Evolutionary conservation across 202 grass and related monocot genomes (phyloP).

Genomic region (Schoenoplectus tabernaemontani): DNA sequence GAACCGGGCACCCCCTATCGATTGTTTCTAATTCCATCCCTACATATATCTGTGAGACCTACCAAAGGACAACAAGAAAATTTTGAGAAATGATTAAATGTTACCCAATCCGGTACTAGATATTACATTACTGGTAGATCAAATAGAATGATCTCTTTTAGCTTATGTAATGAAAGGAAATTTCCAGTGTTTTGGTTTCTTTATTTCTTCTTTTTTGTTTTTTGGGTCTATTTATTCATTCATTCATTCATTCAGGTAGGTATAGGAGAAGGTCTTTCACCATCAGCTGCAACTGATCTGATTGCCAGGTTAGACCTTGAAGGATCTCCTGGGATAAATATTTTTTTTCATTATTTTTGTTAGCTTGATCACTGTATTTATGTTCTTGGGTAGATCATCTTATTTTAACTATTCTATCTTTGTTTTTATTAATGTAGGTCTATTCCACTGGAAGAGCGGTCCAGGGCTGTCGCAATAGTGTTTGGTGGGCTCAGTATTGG

Average conservation of each 20-base stretch:
- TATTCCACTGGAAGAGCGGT: conserved; percentile 79
- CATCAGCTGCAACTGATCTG: conserved; percentile 95
- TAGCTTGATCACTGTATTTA: neutral
- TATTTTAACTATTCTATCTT: neutral
- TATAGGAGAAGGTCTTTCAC: conserved; percentile 97
- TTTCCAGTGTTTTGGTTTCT: neutral
- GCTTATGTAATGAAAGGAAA: neutral
- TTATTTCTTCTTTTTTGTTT: conserved; percentile 8
- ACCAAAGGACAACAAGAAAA: neutral
- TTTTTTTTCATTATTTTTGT: conserved; percentile 10
- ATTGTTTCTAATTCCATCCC: too few relatives aligned
- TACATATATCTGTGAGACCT: neutral
- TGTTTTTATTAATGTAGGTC: conserved; percentile 41
- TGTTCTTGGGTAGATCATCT: neutral
- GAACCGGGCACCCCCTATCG: too few relatives aligned
- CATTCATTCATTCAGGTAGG: conserved; percentile 61
- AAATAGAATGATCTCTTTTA: neutral
- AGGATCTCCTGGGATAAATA: neutral
- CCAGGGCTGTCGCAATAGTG: conserved; percentile 93
- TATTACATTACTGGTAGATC: neutral
- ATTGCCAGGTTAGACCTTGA: conserved; percentile 59
- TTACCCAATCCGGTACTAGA: neutral
- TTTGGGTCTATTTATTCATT: neutral
- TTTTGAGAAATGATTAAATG: neutral
- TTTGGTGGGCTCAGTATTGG: conserved; percentile 95